Evolutionary conservation across 495 filamentous ascomycete species (phyloP).

Genomic region (Cercophora newfieldiana): DNA sequence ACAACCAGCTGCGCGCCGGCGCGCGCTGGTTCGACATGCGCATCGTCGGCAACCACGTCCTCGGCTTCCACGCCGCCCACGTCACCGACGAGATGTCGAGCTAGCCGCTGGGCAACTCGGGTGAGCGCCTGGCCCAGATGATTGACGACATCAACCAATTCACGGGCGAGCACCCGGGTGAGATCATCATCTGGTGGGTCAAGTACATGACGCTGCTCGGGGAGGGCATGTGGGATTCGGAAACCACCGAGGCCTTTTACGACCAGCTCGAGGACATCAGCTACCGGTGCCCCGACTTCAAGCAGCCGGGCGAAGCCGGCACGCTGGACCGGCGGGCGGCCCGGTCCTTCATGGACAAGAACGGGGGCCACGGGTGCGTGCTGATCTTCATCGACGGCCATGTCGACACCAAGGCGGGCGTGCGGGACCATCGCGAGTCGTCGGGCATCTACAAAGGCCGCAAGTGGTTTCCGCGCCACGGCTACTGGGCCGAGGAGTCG

Average conservation of each 20-base stretch:
- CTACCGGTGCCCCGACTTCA: conserved; percentile 14
- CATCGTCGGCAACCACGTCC: background rate
- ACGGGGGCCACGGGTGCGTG: conserved; percentile 21
- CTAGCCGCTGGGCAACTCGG: background rate
- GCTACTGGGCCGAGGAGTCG: conserved; percentile 5
- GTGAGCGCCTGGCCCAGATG: conserved; percentile 10
- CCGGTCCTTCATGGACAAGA: conserved; percentile 14
- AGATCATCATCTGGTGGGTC: conserved; percentile 18
- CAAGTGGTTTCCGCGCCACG: background rate
- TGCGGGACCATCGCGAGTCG: no score
- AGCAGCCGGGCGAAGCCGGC: background rate
- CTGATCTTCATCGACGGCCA: conserved; percentile 4
- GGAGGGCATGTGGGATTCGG: conserved; percentile 8
- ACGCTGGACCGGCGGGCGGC: background rate
- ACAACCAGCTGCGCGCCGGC: conserved; percentile 19
- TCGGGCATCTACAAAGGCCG: conserved; percentile 1
- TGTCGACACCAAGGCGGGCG: no score
- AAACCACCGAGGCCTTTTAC: conserved; percentile 11
- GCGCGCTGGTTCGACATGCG: conserved; percentile 21
- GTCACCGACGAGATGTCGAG: conserved; percentile 2
- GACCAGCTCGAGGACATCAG: conserved; percentile 12
- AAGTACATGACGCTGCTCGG: background rate
- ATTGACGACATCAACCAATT: conserved; percentile 19
- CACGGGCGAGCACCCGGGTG: conserved; percentile 17
- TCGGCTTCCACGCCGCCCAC: conserved; percentile 14